Percentiles rank a stretch among this genome's conserved stretches.
Evolutionary conservation across 306 rosid genomes (phyloP).

Genomic region (Quercus berberidifolia): DNA sequence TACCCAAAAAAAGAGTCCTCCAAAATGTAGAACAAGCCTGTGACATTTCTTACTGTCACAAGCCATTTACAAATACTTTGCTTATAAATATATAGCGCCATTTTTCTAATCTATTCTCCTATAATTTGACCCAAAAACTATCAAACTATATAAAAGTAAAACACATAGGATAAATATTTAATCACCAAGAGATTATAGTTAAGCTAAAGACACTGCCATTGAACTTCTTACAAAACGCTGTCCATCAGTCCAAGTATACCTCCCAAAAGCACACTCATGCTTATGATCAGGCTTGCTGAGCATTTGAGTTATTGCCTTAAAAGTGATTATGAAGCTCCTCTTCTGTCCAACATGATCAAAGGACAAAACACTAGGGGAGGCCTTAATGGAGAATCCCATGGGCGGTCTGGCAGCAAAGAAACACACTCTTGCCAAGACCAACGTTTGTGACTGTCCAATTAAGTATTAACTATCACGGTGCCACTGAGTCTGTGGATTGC

Average conservation of each 20-base stretch:
- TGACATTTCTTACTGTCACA: not conserved
- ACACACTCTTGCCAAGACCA: constrained; percentile 41
- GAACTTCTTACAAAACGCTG: constrained; percentile 55
- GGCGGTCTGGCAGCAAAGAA: constrained; percentile 54
- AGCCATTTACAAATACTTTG: not conserved
- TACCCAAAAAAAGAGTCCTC: too few relatives aligned
- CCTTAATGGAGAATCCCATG: constrained; percentile 43
- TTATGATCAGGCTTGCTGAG: constrained; percentile 14
- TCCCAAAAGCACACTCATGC: constrained; percentile 56
- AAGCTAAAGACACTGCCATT: constrained; percentile 55
- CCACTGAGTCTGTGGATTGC: constrained; percentile 53
- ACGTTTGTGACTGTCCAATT: constrained; percentile 78
- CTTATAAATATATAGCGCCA: not conserved
- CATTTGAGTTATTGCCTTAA: constrained; percentile 24
- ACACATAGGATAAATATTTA: not conserved
- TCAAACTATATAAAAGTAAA: not conserved
- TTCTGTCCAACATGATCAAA: constrained; percentile 59
- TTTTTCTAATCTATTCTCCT: constrained; percentile 9
- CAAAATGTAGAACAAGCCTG: too few relatives aligned
- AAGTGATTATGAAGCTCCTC: constrained; percentile 53
- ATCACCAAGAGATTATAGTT: not conserved
- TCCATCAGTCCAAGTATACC: constrained; percentile 60
- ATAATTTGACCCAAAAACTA: constrained; percentile 12
- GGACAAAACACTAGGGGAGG: constrained; percentile 51
- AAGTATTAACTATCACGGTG: constrained; percentile 19